Evolutionary conservation across 495 filamentous ascomycete genomes (phyloP).

Genomic region (Penicillium ochrochloron): DNA sequence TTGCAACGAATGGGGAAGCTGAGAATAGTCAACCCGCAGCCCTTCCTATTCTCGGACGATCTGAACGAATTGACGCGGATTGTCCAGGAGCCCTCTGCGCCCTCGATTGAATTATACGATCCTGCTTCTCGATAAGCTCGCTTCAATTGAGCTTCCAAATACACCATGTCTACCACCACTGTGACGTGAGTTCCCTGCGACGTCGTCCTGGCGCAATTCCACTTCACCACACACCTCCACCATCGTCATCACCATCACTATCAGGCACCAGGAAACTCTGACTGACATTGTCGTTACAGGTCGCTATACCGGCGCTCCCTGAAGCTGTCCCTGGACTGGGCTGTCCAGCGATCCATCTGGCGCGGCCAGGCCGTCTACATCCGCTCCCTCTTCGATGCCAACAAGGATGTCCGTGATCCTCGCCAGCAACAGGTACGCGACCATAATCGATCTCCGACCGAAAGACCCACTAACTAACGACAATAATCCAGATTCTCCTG

Average conservation of each 20-base stretch:
- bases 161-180: conserved; percentile 45
- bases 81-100: conserved; percentile 13
- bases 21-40: conserved; percentile 35
- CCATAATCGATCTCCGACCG: neutral
- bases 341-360: conserved; percentile 88
- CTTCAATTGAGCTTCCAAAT: conserved; percentile 15
- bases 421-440: conserved; percentile 78
- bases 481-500: conserved; percentile 65
- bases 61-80: conserved; percentile 15
- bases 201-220: neutral
- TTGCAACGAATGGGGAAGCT: conserved; percentile 34
- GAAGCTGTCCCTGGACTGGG: conserved; percentile 94
- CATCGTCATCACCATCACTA: neutral
- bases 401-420: conserved; percentile 83
- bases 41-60: conserved; percentile 18
- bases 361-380: conserved; percentile 95
- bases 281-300: conserved; percentile 49
- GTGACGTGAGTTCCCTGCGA: conserved; percentile 38
- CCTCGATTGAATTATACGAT: neutral
- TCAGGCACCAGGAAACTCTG: conserved; percentile 13
- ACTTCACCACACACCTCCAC: neutral
- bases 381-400: conserved; percentile 91
- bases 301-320: conserved; percentile 91
- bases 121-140: neutral
- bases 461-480: neutral